Conservation (phyloP, 306 rosid genomes). For the Coriaria nepalensis region DNA sequence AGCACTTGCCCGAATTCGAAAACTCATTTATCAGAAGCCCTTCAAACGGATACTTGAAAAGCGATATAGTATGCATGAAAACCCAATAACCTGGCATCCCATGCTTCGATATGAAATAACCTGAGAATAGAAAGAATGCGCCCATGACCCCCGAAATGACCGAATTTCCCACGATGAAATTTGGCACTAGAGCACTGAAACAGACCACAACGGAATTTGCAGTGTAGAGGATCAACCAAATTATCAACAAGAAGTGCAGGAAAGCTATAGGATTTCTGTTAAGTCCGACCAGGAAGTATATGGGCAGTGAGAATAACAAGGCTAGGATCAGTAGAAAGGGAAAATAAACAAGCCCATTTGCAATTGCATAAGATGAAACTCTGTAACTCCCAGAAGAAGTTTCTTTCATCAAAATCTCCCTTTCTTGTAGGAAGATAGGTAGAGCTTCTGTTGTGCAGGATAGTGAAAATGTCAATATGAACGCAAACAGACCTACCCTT, state of each 20-base stretch:
- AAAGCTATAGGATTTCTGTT: conserved; percentile 55
- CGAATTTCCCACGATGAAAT: conserved; percentile 91
- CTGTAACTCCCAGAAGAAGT: conserved; percentile 84
- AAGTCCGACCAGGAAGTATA: conserved; percentile 85
- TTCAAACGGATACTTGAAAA: conserved; percentile 93
- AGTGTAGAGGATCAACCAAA: conserved; percentile 78
- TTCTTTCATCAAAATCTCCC: conserved; percentile 85
- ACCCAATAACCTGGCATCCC: conserved; percentile 77
- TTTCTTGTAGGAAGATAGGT: conserved; percentile 86
- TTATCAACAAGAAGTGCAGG: conserved; percentile 54
- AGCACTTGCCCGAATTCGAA: conserved; percentile 70
- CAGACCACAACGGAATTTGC: conserved; percentile 94
- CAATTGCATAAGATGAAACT: conserved; percentile 79
- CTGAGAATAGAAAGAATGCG: conserved; percentile 84
- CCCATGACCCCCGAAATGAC: conserved; percentile 81
- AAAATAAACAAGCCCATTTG: conserved; percentile 73
- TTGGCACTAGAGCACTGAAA: conserved; percentile 80
- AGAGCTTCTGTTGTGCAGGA: conserved; percentile 87
- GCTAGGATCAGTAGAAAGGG: conserved; percentile 89
- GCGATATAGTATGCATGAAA: conserved; percentile 78
- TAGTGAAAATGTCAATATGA: conserved; percentile 58
- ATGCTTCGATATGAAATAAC: conserved; percentile 74
- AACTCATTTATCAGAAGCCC: conserved; percentile 86
- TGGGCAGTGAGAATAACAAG: conserved; percentile 50
- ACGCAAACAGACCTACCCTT: conserved; percentile 87